These are phyloP conservation scores for Takakia lepidozioides DNA, from an alignment of 225 moss, liverwort and hornwort genomes.

Conservation along the genomic window DNA sequence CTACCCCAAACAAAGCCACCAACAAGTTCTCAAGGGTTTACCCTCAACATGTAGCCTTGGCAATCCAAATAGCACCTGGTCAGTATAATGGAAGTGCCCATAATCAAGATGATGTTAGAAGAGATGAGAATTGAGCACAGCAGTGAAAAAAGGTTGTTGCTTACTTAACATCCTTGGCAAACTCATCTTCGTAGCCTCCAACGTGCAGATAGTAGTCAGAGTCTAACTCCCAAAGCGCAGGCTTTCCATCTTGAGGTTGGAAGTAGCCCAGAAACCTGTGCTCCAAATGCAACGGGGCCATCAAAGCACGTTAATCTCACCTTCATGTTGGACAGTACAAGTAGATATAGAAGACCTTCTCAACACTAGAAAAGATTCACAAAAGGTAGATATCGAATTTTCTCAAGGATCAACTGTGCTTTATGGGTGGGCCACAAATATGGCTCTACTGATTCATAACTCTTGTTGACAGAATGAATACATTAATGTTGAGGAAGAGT, in stretches of 20 bases:
- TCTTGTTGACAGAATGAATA: not conserved
- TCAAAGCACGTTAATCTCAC: not conserved
- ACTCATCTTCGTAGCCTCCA: conserved; percentile 72
- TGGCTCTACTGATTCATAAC: no score
- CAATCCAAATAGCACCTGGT: no score
- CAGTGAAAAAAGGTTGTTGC: no score
- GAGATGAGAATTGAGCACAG: no score
- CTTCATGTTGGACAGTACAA: no score
- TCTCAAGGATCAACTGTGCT: not conserved
- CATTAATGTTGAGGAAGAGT: not conserved
- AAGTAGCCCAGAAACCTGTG: conserved; percentile 86
- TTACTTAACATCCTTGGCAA: conserved; percentile 39
- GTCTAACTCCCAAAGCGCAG: conserved; percentile 88
- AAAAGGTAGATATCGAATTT: not conserved
- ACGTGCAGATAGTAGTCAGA: conserved; percentile 93
- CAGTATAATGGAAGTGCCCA: no score
- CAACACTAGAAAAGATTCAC: not conserved
- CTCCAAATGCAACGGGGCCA: conserved; percentile 1
- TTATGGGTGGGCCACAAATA: not conserved
- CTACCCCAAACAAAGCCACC: no score
- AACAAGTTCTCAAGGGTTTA: no score
- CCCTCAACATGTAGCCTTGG: no score
- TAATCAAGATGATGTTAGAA: no score
- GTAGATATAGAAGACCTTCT: no score
- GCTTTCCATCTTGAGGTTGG: conserved; percentile 73